These are phyloP conservation scores for Pisolithus albus DNA, from an alignment of 768 basidiomycete species.

Conservation along the genomic window DNA sequence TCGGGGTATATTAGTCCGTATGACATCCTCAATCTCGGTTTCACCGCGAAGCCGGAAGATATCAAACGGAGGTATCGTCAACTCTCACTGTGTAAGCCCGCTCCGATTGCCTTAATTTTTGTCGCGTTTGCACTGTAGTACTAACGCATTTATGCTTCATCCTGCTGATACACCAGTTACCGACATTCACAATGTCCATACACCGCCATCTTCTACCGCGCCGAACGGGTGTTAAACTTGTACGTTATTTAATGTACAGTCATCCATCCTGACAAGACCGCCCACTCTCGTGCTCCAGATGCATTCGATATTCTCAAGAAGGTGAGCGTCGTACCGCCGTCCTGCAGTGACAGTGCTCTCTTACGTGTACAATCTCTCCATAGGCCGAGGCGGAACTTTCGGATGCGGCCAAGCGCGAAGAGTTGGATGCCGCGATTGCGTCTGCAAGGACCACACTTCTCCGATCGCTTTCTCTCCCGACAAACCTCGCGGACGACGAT, in stretches of 20 bases:
- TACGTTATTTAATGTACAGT: conserved; percentile 53
- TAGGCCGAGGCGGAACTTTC: conserved; percentile 83
- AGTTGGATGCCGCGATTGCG: conserved; percentile 71
- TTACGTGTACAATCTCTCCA: neutral
- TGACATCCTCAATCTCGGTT: conserved; percentile 81
- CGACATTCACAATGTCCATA: neutral
- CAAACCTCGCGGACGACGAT: conserved; percentile 53
- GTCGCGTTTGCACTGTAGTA: conserved; percentile 1
- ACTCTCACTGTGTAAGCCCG: conserved; percentile 69
- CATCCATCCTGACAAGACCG: conserved; percentile 97
- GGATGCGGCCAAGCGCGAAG: conserved; percentile 72
- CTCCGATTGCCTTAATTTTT: conserved; percentile 3
- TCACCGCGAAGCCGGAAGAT: conserved; percentile 64
- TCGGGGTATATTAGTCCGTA: conserved; percentile 58
- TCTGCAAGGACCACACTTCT: conserved; percentile 68
- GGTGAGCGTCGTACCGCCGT: conserved; percentile 34
- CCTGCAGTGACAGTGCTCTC: neutral
- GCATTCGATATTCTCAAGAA: conserved; percentile 94
- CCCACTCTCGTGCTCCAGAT: conserved; percentile 82
- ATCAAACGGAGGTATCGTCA: conserved; percentile 88
- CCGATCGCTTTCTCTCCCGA: conserved; percentile 54
- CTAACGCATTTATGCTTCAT: conserved; percentile 13
- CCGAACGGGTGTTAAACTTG: conserved; percentile 11
- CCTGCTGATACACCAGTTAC: neutral
- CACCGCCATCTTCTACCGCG: neutral